These are phyloP conservation scores for Fusarium xyrophilum DNA, from an alignment of 2,329 filamentous ascomycete species.

Conservation along the genomic window DNA sequence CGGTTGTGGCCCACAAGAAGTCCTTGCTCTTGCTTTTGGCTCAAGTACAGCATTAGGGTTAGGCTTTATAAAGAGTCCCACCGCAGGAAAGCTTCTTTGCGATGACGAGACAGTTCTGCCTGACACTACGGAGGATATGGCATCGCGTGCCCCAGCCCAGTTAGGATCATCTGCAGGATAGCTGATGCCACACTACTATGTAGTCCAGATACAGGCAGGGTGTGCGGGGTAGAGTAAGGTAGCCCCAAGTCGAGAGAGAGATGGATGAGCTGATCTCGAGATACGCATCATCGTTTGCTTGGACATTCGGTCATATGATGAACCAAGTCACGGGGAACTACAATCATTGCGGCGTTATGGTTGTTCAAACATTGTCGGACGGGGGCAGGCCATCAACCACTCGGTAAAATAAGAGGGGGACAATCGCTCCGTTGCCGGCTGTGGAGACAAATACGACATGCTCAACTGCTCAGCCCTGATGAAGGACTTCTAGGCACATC, in stretches of 20 bases:
- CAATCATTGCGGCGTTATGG: conserved; percentile 7
- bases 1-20: background rate
- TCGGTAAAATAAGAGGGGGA: background rate
- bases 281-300: conserved; percentile 7
- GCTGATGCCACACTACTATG: conserved; percentile 14
- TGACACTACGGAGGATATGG: conserved; percentile 14
- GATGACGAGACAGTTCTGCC: conserved; percentile 16
- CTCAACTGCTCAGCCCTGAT: background rate
- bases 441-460: background rate
- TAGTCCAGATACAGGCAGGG: background rate
- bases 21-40: background rate
- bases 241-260: background rate
- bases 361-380: background rate
- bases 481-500: background rate
- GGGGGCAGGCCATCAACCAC: background rate
- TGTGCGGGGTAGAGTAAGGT: conserved; percentile 24
- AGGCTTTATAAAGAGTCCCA: background rate
- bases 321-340: background rate
- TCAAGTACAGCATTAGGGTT: background rate
- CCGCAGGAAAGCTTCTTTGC: conserved; percentile 22
- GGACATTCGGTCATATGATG: conserved; percentile 7
- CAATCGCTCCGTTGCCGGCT: background rate
- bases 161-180: conserved; percentile 25
- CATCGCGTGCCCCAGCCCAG: conserved; percentile 5
- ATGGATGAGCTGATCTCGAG: conserved; percentile 13